A percentile compares a stretch with the other conserved stretches of the same genome.
Evolutionary conservation across 2,329 filamentous ascomycete genomes (phyloP).

Genomic region (Cladophialophora bantiana): DNA sequence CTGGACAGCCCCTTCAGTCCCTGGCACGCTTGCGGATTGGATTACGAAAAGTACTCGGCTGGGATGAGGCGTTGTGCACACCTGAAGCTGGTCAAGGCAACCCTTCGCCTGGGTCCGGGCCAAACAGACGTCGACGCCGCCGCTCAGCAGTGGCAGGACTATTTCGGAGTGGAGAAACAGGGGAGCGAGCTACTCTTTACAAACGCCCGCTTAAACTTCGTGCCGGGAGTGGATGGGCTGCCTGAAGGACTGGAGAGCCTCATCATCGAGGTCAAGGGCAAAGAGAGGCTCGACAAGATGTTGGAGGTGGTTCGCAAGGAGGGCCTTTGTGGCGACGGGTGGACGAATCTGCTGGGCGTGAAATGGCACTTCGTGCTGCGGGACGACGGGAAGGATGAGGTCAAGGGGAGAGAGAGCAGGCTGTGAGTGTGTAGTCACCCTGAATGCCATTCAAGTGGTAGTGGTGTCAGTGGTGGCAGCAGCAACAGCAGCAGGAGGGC

Average conservation of each 20-base stretch:
- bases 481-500: no score
- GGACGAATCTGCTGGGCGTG: slow-evolving; percentile 49
- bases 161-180: slow-evolving; percentile 45
- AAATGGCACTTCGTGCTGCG: slow-evolving; percentile 46
- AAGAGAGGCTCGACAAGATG: slow-evolving; percentile 45
- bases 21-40: slow-evolving; percentile 54
- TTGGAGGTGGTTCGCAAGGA: slow-evolving; percentile 44
- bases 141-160: slow-evolving; percentile 50
- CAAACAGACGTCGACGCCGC: slow-evolving; percentile 48
- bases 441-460: neutral
- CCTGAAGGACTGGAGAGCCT: slow-evolving; percentile 50
- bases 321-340: slow-evolving; percentile 45
- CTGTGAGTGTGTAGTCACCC: slow-evolving; percentile 4
- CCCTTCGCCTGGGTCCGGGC: slow-evolving; percentile 49
- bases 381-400: slow-evolving; percentile 7
- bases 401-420: slow-evolving; percentile 9
- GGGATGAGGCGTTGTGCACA: slow-evolving; percentile 49
- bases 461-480: neutral
- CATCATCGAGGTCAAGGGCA: slow-evolving; percentile 49
- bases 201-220: slow-evolving; percentile 48
- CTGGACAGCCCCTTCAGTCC: slow-evolving; percentile 50
- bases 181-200: slow-evolving; percentile 43
- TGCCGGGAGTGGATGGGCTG: slow-evolving; percentile 44
- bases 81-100: slow-evolving; percentile 47
- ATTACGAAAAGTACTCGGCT: slow-evolving; percentile 46